Evolutionary conservation across 2,329 filamentous ascomycete genomes (phyloP).

Genomic region (Fonsecaea monophora): DNA sequence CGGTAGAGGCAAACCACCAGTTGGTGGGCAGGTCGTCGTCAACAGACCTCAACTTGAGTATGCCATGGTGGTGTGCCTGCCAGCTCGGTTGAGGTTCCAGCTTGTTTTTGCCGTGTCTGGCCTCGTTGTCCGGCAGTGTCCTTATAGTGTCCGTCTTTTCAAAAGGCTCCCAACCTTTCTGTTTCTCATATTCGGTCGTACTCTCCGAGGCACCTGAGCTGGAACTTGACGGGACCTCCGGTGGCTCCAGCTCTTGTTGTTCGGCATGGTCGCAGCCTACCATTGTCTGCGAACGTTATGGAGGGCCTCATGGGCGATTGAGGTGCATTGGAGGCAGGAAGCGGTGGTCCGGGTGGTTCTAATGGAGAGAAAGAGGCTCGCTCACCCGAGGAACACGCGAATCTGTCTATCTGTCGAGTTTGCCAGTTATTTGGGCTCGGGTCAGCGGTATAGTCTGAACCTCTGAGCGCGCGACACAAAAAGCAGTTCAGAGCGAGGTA

Average conservation of each 20-base stretch:
- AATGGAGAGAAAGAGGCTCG: background rate
- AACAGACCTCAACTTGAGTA: constrained; percentile 47
- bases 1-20: constrained; percentile 61
- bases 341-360: background rate
- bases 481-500: background rate
- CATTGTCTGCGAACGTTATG: constrained; percentile 21
- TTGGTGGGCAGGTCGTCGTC: constrained; percentile 53
- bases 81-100: constrained; percentile 17
- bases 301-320: constrained; percentile 14
- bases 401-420: background rate
- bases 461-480: background rate
- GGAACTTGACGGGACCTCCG: constrained; percentile 20
- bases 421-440: background rate
- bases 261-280: constrained; percentile 33
- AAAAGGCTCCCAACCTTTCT: constrained; percentile 20
- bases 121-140: constrained; percentile 24
- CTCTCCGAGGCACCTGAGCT: constrained; percentile 23
- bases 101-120: constrained; percentile 20
- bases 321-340: constrained; percentile 15
- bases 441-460: background rate
- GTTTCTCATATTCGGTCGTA: constrained; percentile 19
- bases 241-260: constrained; percentile 31
- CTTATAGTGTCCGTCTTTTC: constrained; percentile 8
- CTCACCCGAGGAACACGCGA: background rate
- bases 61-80: constrained; percentile 30